Percentiles rank a stretch among this genome's conserved stretches.
Evolutionary conservation across 345 rosid species (phyloP).

Genomic region (Acer yangbiense): DNA sequence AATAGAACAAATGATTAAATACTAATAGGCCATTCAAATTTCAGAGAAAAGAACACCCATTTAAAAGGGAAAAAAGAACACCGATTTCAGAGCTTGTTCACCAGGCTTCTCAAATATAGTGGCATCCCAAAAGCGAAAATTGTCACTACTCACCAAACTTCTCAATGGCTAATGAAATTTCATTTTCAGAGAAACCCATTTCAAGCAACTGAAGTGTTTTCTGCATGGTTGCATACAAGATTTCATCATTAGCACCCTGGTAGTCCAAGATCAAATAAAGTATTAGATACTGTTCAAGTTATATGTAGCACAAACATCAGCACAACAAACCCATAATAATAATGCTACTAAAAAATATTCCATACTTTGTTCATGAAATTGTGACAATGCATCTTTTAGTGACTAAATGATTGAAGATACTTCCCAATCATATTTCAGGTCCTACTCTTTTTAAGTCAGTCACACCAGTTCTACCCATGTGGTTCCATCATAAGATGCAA

Average conservation of each 20-base stretch:
- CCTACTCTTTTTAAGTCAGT: not conserved
- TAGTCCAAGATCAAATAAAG: slow-evolving; percentile 21
- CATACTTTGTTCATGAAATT: not conserved
- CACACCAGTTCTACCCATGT: not conserved
- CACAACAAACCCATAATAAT: not conserved
- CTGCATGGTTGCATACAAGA: slow-evolving; percentile 75
- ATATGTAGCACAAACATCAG: not conserved
- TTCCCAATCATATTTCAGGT: not conserved
- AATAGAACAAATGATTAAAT: slow-evolving; percentile 17
- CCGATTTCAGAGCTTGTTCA: not conserved
- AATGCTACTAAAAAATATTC: not conserved
- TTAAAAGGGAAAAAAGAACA: not conserved
- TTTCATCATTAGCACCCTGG: slow-evolving; percentile 62
- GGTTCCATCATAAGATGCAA: not conserved
- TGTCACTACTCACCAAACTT: slow-evolving; percentile 57
- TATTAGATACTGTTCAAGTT: slow-evolving; percentile 13
- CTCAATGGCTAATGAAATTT: slow-evolving; percentile 84
- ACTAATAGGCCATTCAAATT: not conserved
- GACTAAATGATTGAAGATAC: not conserved
- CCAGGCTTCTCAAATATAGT: slow-evolving; percentile 8
- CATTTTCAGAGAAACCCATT: slow-evolving; percentile 90
- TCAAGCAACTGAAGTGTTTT: slow-evolving; percentile 81
- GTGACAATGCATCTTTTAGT: not conserved
- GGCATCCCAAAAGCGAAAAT: not conserved
- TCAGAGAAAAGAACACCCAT: not conserved